Base-by-base conservation (phyloP, 169 alveolate genomes). In the Perkinsus chesapeaki region DNA sequence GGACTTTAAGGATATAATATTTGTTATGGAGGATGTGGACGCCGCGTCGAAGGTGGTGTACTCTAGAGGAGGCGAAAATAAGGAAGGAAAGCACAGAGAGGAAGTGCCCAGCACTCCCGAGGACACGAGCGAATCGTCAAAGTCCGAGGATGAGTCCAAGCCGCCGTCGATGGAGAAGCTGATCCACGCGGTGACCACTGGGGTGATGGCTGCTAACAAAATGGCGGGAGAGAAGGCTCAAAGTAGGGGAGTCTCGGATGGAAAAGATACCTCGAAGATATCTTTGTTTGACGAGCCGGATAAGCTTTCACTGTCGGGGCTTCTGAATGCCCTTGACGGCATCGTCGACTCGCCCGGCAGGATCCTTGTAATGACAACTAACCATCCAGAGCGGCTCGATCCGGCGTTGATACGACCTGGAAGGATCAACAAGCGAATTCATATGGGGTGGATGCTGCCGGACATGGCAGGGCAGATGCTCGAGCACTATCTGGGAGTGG, bases 281-380 rank as follows among this genome's bases (percentile, higher is more conserved):
- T 60, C 82, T 23, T 60, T 60, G 82, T 60, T 60, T 34, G 82
- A 60, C 27, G 82, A 60, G 7, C 39, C 73, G 0, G 95, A 93
- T 73, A 60, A 92, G 39, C 48, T 93, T 92, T 91, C 92, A 92
- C 36, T 95, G 93, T 93, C 97, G 27, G 98, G 98, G 36, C 94
- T 96, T 43, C 93, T 96, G 31, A 96, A 96, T 93, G 97, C 97
- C 3, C 92, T 96, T 38, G 98, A 96, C 60, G 98, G 98, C n/a
- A 96, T 96, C 7, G 96, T 96, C 39, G 96, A 96, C 48, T 93
- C 96, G 39, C 97, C 95, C 27, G 96, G 95, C 39, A 73, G 96
- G 47, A 93, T 96, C n/a, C 93, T 96, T 73, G 95, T 96, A 73
- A 96, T 96, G 98, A 96, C 98, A 0, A 94, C 97, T 38, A 96